Base-by-base conservation (phyloP, 345 rosid genomes). In the Stellera chamaejasme region DNA sequence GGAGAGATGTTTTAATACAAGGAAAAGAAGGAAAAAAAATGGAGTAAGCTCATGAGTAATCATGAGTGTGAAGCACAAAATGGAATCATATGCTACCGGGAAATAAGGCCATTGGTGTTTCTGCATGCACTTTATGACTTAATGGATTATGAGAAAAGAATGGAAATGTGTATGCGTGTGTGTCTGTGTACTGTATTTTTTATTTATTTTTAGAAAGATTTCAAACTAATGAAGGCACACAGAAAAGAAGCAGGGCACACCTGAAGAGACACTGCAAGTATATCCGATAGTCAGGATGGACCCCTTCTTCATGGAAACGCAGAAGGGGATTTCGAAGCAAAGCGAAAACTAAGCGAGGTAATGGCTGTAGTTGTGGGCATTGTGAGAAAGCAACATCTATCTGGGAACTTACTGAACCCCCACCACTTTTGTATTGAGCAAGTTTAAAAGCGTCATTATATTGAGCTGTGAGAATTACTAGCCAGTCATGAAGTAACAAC, bases 221-320 rank as follows among this genome's bases (percentile, higher is more conserved):
- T 8, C 39, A 48, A 43, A 50, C 27, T 16, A 53, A 32, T 32
- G 9, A 32, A 32, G 7, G 9, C 39, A 32, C 5, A 8, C 39
- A 19, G 10, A 50, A 52, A 27, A 27, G 11, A 25, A 64, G 49
- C 60, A 43, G 26, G 45, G 54, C 39, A 58, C 84, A 93, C 97
- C 97, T 89, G 84, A 89, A 93, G 72, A 93, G 99, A 75, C 97
- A 93, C 60, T 89, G 99, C 62, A 93, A 66, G 71, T 84, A 89
- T 70, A 93, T 89, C 69, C 92, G 77, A 66, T 82, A 87, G 68
- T 93, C 95, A 48, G 96, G 99, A 72, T 93, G 99, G 63, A 89
- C 97, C 51, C 96, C 99, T 83, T 93, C 97, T 79, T 93, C 97
- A 63, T 93, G 96, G 69, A 87, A 82, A 61, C 84, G 92, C 54